Conservation (phyloP, 1,284 basidiomycete genomes). For the Irpex lacteus region DNA sequence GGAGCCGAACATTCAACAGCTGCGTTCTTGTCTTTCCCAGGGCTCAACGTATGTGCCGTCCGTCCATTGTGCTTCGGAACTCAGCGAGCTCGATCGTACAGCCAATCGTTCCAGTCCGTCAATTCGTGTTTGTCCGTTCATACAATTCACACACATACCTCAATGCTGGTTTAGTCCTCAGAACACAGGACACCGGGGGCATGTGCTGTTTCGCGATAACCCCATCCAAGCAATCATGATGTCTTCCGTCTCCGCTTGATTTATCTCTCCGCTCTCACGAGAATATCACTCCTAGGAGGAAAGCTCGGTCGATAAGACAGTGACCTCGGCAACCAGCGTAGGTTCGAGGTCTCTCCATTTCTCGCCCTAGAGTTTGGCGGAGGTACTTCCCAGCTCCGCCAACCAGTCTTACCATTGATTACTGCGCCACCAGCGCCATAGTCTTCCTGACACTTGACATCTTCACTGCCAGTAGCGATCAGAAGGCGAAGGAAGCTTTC, state of each 20-base stretch:
- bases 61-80: slow-evolving; percentile 1
- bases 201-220: background rate
- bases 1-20: background rate
- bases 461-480: background rate
- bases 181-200: background rate
- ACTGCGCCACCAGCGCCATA: background rate
- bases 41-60: slow-evolving; percentile 1
- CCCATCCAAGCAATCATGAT: background rate
- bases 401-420: background rate
- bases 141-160: background rate
- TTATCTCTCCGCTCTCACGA: background rate
- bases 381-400: background rate
- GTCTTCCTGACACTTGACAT: background rate
- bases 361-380: background rate
- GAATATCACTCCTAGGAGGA: background rate
- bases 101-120: background rate
- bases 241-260: background rate
- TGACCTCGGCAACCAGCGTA: background rate
- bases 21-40: slow-evolving; percentile 1
- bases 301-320: background rate
- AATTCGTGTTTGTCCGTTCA: background rate
- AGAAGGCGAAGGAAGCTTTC: background rate
- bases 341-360: background rate
- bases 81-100: slow-evolving; percentile 4
- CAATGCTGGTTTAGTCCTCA: background rate